phyloP scores from a whole-genome alignment of 1,139 yeast species.

The Hyphopichia burtonii region DNA sequence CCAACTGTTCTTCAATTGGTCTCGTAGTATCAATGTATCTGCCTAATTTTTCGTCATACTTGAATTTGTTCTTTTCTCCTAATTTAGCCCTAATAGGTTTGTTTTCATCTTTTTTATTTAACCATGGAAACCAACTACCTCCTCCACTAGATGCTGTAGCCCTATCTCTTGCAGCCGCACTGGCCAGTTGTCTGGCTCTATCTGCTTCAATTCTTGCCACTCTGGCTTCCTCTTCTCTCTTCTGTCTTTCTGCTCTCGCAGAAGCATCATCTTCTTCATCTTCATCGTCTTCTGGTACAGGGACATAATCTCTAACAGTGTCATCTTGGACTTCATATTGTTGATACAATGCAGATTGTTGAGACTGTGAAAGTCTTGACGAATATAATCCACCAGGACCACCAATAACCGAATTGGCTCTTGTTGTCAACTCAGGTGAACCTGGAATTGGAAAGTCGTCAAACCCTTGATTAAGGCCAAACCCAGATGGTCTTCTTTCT shows the following conservation, averaged over 20 bases:
- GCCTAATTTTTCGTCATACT: constrained; percentile 79
- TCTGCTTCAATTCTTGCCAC: constrained; percentile 10
- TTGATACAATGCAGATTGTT: constrained; percentile 46
- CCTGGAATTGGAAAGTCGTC: constrained; percentile 50
- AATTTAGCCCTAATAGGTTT: constrained; percentile 82
- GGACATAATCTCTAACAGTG: constrained; percentile 45
- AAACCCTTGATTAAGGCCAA: constrained; percentile 28
- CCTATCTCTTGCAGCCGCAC: constrained; percentile 8
- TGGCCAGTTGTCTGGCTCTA: constrained; percentile 14
- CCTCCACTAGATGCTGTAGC: constrained; percentile 5
- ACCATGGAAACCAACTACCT: constrained; percentile 55
- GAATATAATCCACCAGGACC: constrained; percentile 33
- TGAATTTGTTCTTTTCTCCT: constrained; percentile 75
- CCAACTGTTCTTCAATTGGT: constrained; percentile 68
- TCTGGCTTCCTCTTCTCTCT: constrained; percentile 12
- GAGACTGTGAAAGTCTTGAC: constrained; percentile 45
- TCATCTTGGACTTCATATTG: constrained; percentile 50
- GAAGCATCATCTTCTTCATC: constrained; percentile 37
- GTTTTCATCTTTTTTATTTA: constrained; percentile 51
- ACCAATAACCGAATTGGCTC: constrained; percentile 48
- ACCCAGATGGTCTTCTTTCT: constrained; percentile 15
- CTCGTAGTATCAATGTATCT: constrained; percentile 82
- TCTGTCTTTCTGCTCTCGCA: constrained; percentile 12
- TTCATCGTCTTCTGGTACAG: constrained; percentile 46
- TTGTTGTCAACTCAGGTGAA: constrained; percentile 44